A percentile compares a stretch with the other conserved stretches of the same genome.
These are phyloP conservation scores for Penstemon barbatus DNA, from an alignment of 257 asterid genomes.

Conservation along the genomic window DNA sequence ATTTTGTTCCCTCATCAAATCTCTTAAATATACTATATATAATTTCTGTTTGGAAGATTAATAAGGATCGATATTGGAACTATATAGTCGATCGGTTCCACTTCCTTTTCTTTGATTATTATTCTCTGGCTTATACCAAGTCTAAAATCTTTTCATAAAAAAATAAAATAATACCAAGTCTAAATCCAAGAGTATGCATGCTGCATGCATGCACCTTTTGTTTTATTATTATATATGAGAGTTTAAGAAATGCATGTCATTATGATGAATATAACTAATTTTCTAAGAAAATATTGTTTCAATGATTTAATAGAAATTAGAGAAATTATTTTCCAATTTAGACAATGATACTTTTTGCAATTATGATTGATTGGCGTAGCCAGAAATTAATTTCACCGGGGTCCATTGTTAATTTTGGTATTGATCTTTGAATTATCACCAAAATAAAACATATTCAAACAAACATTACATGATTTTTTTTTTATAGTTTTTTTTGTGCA, in stretches of 20 bases:
- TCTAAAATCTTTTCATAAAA: slow-evolving; percentile 22
- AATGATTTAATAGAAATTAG: background rate
- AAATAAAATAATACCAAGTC: too few relatives aligned
- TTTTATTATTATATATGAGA: background rate
- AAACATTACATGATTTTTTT: too few relatives aligned
- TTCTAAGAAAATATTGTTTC: too few relatives aligned
- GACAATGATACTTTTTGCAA: too few relatives aligned
- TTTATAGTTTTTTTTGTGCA: too few relatives aligned
- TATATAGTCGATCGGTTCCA: slow-evolving; percentile 14
- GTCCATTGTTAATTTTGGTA: too few relatives aligned
- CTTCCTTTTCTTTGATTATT: slow-evolving; percentile 24
- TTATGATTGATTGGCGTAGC: too few relatives aligned
- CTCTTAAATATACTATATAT: background rate
- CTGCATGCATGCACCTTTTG: background rate
- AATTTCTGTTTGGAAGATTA: background rate
- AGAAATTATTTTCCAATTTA: background rate
- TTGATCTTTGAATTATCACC: too few relatives aligned
- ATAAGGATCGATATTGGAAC: background rate
- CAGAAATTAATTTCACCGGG: too few relatives aligned
- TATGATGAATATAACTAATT: background rate
- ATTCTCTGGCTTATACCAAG: background rate
- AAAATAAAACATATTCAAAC: too few relatives aligned
- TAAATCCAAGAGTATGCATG: too few relatives aligned
- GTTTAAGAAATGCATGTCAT: background rate
- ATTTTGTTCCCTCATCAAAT: background rate